phyloP scores from a whole-genome alignment of 768 basidiomycete species.

The Leccinum sublutescens region DNA sequence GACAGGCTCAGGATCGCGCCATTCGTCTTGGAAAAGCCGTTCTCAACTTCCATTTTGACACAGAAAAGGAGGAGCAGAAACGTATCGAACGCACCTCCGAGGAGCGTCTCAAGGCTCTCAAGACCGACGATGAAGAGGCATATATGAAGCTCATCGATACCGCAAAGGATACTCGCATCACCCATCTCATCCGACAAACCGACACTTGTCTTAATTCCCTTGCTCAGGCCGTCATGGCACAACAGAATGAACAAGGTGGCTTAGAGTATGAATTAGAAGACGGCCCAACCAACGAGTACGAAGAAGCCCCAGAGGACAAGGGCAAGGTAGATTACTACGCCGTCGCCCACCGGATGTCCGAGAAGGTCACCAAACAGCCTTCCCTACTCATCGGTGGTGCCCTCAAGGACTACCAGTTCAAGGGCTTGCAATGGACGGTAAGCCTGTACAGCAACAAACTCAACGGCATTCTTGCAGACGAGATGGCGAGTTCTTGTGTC shows the following conservation, averaged over 20 bases:
- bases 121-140: conserved; percentile 98
- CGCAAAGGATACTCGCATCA: conserved; percentile 98
- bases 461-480: conserved; percentile 93
- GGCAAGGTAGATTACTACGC: conserved; percentile 94
- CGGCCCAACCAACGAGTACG: conserved; percentile 70
- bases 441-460: conserved; percentile 94
- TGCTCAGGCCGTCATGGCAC: conserved; percentile 88
- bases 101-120: conserved; percentile 96
- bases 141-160: conserved; percentile 99
- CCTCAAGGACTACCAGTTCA: conserved; percentile 92
- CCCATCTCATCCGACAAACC: conserved; percentile 91
- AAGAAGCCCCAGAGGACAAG: conserved; percentile 59
- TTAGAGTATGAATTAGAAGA: conserved; percentile 59
- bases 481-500: conserved; percentile 60
- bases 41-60: conserved; percentile 77
- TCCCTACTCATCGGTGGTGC: conserved; percentile 78
- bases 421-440: conserved; percentile 98
- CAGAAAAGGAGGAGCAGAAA: conserved; percentile 98
- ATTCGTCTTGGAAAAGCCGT: conserved; percentile 71
- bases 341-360: conserved; percentile 89
- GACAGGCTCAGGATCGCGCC: conserved; percentile 62
- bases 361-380: conserved; percentile 78
- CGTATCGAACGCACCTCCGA: conserved; percentile 93
- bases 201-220: conserved; percentile 94
- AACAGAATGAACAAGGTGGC: conserved; percentile 71